phyloP scores from a whole-genome alignment of 768 basidiomycete genomes.

The Lanmaoa pseudosensibilis region DNA sequence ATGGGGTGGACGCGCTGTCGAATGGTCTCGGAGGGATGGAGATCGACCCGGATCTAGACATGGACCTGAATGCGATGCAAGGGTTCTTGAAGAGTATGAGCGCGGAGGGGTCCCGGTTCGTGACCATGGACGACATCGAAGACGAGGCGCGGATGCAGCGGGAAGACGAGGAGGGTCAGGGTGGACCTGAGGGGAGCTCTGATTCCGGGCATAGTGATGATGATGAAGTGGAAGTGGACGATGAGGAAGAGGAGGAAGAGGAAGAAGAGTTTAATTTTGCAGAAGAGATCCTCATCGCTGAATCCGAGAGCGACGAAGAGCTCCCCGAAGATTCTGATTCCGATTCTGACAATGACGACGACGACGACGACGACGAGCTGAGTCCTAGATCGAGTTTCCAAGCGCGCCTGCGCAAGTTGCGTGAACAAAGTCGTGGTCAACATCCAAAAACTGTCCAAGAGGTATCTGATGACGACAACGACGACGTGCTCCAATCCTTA shows the following conservation, averaged over 20 bases:
- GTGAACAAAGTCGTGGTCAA: slow-evolving; percentile 23
- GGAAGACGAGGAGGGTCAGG: slow-evolving; percentile 48
- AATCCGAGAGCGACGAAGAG: slow-evolving; percentile 27
- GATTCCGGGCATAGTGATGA: slow-evolving; percentile 33
- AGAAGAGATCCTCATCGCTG: slow-evolving; percentile 45
- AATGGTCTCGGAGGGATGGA: slow-evolving; percentile 54
- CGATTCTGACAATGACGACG: slow-evolving; percentile 29
- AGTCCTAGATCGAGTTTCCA: slow-evolving; percentile 39
- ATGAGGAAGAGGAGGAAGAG: slow-evolving; percentile 37
- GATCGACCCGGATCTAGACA: slow-evolving; percentile 56
- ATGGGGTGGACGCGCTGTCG: slow-evolving; percentile 32
- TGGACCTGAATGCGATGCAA: slow-evolving; percentile 50
- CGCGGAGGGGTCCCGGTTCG: slow-evolving; percentile 43
- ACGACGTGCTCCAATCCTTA: slow-evolving; percentile 22
- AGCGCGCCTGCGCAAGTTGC: slow-evolving; percentile 34
- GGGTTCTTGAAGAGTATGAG: slow-evolving; percentile 54
- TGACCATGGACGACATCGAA: slow-evolving; percentile 68
- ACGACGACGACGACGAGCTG: slow-evolving; percentile 28
- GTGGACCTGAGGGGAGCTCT: slow-evolving; percentile 25
- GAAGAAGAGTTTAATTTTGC: slow-evolving; percentile 45
- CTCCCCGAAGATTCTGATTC: slow-evolving; percentile 32
- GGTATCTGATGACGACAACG: slow-evolving; percentile 14
- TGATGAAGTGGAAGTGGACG: slow-evolving; percentile 24
- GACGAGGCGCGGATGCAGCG: slow-evolving; percentile 48
- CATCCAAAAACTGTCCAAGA: slow-evolving; percentile 10